Conservation (phyloP, 129 eudicot genomes). For the Arctium minus region DNA sequence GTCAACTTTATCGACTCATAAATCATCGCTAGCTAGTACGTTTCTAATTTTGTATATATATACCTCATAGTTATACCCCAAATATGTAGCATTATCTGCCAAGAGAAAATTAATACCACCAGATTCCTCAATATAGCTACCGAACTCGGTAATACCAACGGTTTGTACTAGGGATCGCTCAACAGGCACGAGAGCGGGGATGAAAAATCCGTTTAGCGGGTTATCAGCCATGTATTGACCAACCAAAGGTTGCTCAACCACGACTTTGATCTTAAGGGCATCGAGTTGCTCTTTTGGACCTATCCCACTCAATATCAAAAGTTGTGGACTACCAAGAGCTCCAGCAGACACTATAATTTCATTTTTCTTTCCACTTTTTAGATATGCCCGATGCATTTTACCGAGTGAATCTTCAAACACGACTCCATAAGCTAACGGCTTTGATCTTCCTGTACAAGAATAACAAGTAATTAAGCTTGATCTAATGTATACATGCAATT, state of each 20-base stretch:
- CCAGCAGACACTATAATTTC: constrained; percentile 60
- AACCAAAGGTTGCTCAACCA: constrained; percentile 49
- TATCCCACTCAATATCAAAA: constrained; percentile 67
- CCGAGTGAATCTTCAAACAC: constrained; percentile 64
- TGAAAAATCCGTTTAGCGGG: constrained; percentile 48
- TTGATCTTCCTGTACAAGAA: constrained; percentile 34
- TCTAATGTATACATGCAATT: neutral
- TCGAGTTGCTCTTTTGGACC: constrained; percentile 62
- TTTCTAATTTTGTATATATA: neutral
- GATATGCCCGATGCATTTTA: constrained; percentile 42
- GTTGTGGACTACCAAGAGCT: constrained; percentile 83
- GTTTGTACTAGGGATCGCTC: constrained; percentile 45
- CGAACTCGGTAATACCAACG: constrained; percentile 53
- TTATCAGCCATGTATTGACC: constrained; percentile 75
- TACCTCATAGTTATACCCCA: constrained; percentile 40
- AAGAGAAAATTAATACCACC: constrained; percentile 40
- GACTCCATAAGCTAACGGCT: constrained; percentile 61
- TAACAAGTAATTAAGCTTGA: neutral
- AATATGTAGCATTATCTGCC: neutral
- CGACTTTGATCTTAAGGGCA: constrained; percentile 45
- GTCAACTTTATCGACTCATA: neutral
- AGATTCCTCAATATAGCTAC: constrained; percentile 55
- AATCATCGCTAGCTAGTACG: neutral
- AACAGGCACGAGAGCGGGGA: constrained; percentile 42
- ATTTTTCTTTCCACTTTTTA: constrained; percentile 35